phyloP scores from a whole-genome alignment of 148 eudicot species.

The Vaccinium macrocarpon region DNA sequence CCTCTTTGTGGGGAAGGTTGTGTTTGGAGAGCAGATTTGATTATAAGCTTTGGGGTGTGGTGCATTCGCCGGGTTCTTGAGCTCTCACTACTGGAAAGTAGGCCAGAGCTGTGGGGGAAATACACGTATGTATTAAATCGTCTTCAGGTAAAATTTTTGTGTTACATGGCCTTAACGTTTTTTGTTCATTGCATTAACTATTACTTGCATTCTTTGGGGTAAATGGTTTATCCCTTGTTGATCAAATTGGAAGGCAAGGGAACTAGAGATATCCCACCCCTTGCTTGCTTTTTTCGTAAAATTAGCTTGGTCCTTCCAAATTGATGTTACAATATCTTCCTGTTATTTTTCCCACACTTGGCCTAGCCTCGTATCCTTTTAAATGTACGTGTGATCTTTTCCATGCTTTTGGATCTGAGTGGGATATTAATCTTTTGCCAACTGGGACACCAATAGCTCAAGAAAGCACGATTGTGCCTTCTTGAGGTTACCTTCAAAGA shows the following conservation, averaged over 20 bases:
- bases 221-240: not conserved
- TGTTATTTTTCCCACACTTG: not conserved
- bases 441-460: not conserved
- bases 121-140: slow-evolving; percentile 94
- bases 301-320: not conserved
- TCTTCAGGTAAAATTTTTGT: slow-evolving; percentile 70
- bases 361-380: not conserved
- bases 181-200: not conserved
- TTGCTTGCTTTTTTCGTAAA: not conserved
- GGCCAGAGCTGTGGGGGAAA: slow-evolving; percentile 98
- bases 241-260: not conserved
- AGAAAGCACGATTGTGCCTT: not conserved
- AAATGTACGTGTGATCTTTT: not conserved
- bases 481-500: slow-evolving; percentile 1
- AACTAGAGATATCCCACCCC: not conserved
- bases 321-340: not conserved
- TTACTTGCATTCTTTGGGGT: not conserved
- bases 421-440: not conserved
- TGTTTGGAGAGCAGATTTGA: slow-evolving; percentile 70
- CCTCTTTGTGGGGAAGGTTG: slow-evolving; percentile 95
- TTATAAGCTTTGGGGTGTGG: slow-evolving; percentile 93
- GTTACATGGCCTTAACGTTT: not conserved
- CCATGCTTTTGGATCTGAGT: not conserved
- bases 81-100: slow-evolving; percentile 95
- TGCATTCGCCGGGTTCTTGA: slow-evolving; percentile 84